A percentile compares a stretch with the other conserved stretches of the same genome.
These are phyloP conservation scores for Stentor roeselii DNA, from an alignment of 73 alveolate genomes.

Conservation along the genomic window DNA sequence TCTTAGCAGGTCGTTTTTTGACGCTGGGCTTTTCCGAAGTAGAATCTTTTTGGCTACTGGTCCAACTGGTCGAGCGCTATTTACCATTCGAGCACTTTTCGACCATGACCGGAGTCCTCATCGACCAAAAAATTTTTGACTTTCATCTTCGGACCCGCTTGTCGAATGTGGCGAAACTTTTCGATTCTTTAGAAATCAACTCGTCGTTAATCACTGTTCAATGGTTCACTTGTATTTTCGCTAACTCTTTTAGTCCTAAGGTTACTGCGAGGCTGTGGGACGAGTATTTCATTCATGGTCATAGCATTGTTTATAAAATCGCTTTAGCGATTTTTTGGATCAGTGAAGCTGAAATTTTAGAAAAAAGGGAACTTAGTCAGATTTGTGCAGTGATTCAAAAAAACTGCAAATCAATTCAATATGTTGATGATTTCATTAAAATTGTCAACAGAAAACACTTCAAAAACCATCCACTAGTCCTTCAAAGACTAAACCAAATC, in stretches of 20 bases:
- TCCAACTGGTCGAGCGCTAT: constrained; percentile 71
- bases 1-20: constrained; percentile 77
- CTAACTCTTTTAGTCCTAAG: not conserved
- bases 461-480: not conserved
- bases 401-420: not conserved
- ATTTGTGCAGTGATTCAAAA: not conserved
- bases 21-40: constrained; percentile 65
- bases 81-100: constrained; percentile 81
- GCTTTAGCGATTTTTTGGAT: not conserved
- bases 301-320: not conserved
- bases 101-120: constrained; percentile 79
- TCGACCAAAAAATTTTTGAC: constrained; percentile 74
- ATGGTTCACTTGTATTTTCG: constrained; percentile 3
- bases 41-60: constrained; percentile 87
- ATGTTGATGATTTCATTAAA: not conserved
- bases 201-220: constrained; percentile 11
- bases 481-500: not conserved
- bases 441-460: not conserved
- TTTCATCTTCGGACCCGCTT: not conserved
- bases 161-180: not conserved
- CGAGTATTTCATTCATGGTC: not conserved
- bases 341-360: not conserved
- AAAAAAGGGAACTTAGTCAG: not conserved
- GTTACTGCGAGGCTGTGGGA: constrained; percentile 10
- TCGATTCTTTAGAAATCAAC: not conserved